phyloP scores from a whole-genome alignment of 2,329 filamentous ascomycete species.

The Esteya vermicola region DNA sequence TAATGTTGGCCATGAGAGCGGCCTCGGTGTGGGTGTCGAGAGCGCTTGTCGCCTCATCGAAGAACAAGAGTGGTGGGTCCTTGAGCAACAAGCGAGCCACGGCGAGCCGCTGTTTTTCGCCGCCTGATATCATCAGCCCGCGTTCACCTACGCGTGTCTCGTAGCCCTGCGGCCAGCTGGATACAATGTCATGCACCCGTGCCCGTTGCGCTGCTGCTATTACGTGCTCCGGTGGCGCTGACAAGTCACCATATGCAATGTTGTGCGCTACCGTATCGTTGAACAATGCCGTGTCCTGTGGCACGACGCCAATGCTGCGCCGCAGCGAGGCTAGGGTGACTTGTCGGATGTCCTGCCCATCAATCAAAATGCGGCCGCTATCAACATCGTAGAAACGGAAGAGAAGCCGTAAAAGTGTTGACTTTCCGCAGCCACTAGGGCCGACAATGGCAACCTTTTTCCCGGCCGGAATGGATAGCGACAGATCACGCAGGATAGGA shows the following conservation, averaged over 20 bases:
- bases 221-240: constrained; percentile 57
- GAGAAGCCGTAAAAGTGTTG: constrained; percentile 75
- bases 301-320: constrained; percentile 81
- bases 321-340: constrained; percentile 73
- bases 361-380: constrained; percentile 71
- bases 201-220: constrained; percentile 67
- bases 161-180: constrained; percentile 74
- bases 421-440: constrained; percentile 91
- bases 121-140: constrained; percentile 28
- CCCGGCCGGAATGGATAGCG: constrained; percentile 80
- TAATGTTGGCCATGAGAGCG: constrained; percentile 80
- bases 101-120: constrained; percentile 41
- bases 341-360: constrained; percentile 80
- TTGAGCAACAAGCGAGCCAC: constrained; percentile 27
- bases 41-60: constrained; percentile 15
- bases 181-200: constrained; percentile 70
- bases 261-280: constrained; percentile 95
- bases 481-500: constrained; percentile 74
- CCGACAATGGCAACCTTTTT: constrained; percentile 95
- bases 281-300: constrained; percentile 92
- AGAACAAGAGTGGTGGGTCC: constrained; percentile 23
- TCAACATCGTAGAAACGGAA: constrained; percentile 94
- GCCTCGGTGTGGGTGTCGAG: constrained; percentile 60
- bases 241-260: constrained; percentile 76
- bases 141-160: constrained; percentile 63